Percentiles rank a stretch among this genome's conserved stretches.
These are phyloP conservation scores for Talaromyces amestolkiae DNA, from an alignment of 2,329 filamentous ascomycete genomes.

Conservation along the genomic window DNA sequence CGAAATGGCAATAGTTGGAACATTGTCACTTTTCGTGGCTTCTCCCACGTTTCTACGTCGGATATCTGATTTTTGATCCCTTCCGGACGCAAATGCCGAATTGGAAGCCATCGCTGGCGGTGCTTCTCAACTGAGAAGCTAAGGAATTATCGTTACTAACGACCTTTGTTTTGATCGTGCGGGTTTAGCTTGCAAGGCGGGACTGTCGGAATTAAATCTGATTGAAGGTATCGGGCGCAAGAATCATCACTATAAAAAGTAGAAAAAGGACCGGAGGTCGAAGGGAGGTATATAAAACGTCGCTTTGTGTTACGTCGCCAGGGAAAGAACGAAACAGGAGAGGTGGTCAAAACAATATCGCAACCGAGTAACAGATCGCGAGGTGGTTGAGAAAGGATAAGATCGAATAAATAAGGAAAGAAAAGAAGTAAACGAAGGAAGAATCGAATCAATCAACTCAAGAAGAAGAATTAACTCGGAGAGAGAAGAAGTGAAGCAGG, in stretches of 20 bases:
- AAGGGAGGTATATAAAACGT: background rate
- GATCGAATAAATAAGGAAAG: conserved; percentile 15
- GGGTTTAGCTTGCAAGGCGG: background rate
- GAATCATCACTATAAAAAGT: background rate
- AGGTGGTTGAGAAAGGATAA: conserved; percentile 9
- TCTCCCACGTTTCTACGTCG: conserved; percentile 18
- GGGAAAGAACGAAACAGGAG: conserved; percentile 6
- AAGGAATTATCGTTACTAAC: conserved; percentile 20
- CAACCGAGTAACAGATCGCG: background rate
- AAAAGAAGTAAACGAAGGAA: conserved; percentile 7
- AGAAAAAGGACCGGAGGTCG: background rate
- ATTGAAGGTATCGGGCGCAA: background rate
- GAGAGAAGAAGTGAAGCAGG: background rate
- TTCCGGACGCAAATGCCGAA: conserved; percentile 17
- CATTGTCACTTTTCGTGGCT: conserved; percentile 12
- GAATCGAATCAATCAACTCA: conserved; percentile 14
- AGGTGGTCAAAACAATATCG: conserved; percentile 2
- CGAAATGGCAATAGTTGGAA: conserved; percentile 7
- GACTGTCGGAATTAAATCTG: background rate
- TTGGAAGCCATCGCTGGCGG: conserved; percentile 17
- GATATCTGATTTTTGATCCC: conserved; percentile 16
- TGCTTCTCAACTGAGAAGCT: conserved; percentile 18
- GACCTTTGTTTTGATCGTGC: conserved; percentile 6
- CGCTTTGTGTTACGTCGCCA: background rate
- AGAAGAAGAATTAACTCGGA: conserved; percentile 16